A percentile compares a stretch with the other conserved stretches of the same genome.
phyloP scores from a whole-genome alignment of 164 flowering plant species.

The Paratinospora sagittata region DNA sequence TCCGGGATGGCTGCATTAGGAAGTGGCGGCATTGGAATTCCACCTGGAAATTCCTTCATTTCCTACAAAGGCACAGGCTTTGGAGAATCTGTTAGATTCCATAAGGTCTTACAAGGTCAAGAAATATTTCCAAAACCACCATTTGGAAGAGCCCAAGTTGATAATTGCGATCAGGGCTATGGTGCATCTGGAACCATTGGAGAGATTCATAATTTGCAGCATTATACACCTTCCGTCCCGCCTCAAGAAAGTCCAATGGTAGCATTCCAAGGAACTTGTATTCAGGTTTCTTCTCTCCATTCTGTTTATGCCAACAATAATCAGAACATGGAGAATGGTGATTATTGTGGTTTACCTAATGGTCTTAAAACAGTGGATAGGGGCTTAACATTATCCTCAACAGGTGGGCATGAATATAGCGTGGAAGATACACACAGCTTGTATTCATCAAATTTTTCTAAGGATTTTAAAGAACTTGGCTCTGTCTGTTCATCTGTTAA shows the following conservation, averaged over 20 bases:
- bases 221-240: slow-evolving; percentile 16
- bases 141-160: slow-evolving; percentile 23
- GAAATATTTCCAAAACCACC: slow-evolving; percentile 53
- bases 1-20: slow-evolving; percentile 28
- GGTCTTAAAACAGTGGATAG: slow-evolving; percentile 9
- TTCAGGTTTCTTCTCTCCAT: slow-evolving; percentile 19
- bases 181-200: slow-evolving; percentile 29
- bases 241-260: slow-evolving; percentile 55
- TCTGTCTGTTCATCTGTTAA: slow-evolving; percentile 11
- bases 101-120: slow-evolving; percentile 99
- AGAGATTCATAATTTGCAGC: slow-evolving; percentile 29
- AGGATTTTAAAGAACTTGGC: slow-evolving; percentile 30
- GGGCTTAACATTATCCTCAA: slow-evolving; percentile 17
- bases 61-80: slow-evolving; percentile 38
- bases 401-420: background rate
- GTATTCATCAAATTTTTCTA: slow-evolving; percentile 15
- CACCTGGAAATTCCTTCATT: slow-evolving; percentile 26
- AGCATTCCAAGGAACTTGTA: slow-evolving; percentile 50
- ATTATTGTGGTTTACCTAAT: slow-evolving; percentile 57
- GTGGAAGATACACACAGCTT: slow-evolving; percentile 17
- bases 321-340: slow-evolving; percentile 22
- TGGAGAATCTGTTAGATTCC: slow-evolving; percentile 64
- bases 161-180: slow-evolving; percentile 25
- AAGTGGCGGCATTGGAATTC: slow-evolving; percentile 24
- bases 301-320: slow-evolving; percentile 7